phyloP scores from a whole-genome alignment of 1,284 basidiomycete species.

The Inonotus obliquus region DNA sequence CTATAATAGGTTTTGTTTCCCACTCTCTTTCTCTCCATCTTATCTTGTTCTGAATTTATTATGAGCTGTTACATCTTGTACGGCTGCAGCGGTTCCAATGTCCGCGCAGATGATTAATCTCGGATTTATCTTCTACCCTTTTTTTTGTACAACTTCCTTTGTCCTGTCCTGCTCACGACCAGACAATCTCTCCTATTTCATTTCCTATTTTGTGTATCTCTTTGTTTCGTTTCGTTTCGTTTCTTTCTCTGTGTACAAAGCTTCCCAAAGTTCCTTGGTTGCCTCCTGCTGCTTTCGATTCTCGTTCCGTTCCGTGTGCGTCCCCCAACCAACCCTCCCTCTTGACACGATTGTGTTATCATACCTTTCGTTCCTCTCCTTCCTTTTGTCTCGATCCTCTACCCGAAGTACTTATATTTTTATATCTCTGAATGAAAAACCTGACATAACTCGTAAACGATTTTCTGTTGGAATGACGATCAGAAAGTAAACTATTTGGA shows the following conservation, averaged over 20 bases:
- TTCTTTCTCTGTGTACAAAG: background rate
- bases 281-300: too few species aligned
- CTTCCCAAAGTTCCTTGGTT: background rate
- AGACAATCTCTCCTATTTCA: background rate
- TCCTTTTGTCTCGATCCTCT: too few species aligned
- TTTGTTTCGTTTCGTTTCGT: background rate
- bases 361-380: background rate
- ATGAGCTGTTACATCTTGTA: background rate
- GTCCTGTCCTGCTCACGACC: background rate
- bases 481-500: background rate
- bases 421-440: conserved; percentile 1
- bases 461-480: background rate
- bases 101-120: background rate
- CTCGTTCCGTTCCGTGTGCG: background rate
- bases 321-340: background rate
- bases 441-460: background rate
- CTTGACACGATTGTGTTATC: too few species aligned
- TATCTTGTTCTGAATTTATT: background rate
- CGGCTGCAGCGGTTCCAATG: background rate
- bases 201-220: background rate
- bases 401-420: conserved; percentile 6
- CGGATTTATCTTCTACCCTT: conserved; percentile 8
- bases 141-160: background rate
- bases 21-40: conserved; percentile 8
- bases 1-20: conserved; percentile 2